Percentiles rank a stretch among this genome's conserved stretches.
Conservation (phyloP, 2,329 filamentous ascomycete species). For the Pseudogymnoascus sp. region DNA sequence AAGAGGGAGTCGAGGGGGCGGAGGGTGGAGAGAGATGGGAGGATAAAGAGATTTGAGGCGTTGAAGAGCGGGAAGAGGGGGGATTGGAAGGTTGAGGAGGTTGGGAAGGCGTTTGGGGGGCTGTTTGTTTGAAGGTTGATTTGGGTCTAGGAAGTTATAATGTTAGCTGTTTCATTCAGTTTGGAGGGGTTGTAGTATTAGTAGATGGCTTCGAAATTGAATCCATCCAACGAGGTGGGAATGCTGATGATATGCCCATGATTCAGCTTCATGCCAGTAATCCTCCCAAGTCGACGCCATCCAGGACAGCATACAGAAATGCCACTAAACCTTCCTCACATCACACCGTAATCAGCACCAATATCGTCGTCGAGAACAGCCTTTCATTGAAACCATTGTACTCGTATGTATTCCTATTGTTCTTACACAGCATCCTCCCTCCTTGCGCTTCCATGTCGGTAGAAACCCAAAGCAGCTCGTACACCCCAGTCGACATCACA, state of each 20-base stretch:
- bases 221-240: too few species aligned
- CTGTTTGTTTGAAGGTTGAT: neutral
- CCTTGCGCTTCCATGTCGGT: neutral
- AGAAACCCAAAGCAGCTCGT: neutral
- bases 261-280: neutral
- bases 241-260: neutral
- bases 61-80: neutral
- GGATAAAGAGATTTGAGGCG: neutral
- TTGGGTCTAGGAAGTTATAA: too few species aligned
- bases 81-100: neutral
- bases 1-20: neutral
- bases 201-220: neutral
- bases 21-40: neutral
- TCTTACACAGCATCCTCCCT: neutral
- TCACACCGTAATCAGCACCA: neutral
- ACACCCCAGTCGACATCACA: neutral
- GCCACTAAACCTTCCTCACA: neutral
- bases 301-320: too few species aligned
- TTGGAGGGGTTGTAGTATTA: neutral
- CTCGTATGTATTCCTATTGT: slow-evolving; percentile 2
- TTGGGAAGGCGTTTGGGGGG: neutral
- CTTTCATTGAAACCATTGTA: neutral
- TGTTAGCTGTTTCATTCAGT: too few species aligned
- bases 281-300: too few species aligned
- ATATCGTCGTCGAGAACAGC: neutral